Conservation (phyloP, 352 stramenopile species). For the Phytophthora syringae region DNA sequence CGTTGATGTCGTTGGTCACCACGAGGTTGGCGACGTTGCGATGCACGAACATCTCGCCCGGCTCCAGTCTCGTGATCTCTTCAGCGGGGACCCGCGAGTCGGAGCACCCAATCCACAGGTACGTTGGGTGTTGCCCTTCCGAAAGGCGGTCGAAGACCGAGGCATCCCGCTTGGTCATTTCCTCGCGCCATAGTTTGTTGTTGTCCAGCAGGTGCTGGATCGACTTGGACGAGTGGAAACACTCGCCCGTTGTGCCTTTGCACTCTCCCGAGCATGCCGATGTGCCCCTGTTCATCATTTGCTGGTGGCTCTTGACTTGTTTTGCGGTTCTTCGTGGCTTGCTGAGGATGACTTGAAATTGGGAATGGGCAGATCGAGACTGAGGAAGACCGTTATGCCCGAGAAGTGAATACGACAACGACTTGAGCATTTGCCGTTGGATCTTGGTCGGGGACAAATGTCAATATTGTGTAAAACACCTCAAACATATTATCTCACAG, state of each 20-base stretch:
- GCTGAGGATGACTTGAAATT: slow-evolving; percentile 10
- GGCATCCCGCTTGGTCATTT: slow-evolving; percentile 68
- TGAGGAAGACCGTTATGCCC: too few species aligned
- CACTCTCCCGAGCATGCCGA: slow-evolving; percentile 14
- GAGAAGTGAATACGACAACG: too few species aligned
- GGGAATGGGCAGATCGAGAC: slow-evolving; percentile 3
- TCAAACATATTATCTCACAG: too few species aligned
- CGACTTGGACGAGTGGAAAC: slow-evolving; percentile 48
- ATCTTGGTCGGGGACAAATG: too few species aligned
- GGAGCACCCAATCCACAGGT: slow-evolving; percentile 91
- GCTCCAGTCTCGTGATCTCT: slow-evolving; percentile 84
- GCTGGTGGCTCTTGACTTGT: not conserved
- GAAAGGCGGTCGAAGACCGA: slow-evolving; percentile 79
- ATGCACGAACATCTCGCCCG: slow-evolving; percentile 91
- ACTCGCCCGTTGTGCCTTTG: slow-evolving; percentile 10
- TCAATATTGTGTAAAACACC: too few species aligned
- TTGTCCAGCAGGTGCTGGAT: slow-evolving; percentile 72
- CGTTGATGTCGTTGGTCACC: slow-evolving; percentile 72
- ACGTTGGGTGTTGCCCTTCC: slow-evolving; percentile 83
- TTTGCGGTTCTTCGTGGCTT: too few species aligned
- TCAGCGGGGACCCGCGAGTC: slow-evolving; percentile 89
- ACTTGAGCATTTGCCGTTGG: too few species aligned
- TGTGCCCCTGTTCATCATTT: slow-evolving; percentile 26
- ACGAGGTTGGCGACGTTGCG: slow-evolving; percentile 90
- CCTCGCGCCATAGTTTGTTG: slow-evolving; percentile 78